These are phyloP conservation scores for Oryza brachyantha DNA, from an alignment of 176 grass and related monocot species.

Conservation along the genomic window DNA sequence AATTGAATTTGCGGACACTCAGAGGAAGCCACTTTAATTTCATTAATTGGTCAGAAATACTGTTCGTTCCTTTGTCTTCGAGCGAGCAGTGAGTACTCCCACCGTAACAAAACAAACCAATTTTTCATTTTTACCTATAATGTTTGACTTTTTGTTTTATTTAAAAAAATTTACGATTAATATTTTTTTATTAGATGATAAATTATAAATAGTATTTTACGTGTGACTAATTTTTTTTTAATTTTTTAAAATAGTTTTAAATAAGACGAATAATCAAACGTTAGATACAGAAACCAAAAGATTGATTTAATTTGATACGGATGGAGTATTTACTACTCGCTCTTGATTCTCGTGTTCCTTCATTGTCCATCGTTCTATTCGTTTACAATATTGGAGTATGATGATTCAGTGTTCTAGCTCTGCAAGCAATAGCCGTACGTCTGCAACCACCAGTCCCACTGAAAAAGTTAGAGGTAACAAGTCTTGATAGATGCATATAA, in stretches of 20 bases:
- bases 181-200: too few species aligned
- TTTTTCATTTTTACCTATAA: too few species aligned
- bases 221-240: too few species aligned
- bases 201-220: too few species aligned
- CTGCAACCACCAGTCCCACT: slow-evolving; percentile 14
- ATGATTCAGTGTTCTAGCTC: background rate
- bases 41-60: background rate
- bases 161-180: too few species aligned
- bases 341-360: background rate
- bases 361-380: background rate
- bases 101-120: too few species aligned
- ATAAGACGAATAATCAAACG: too few species aligned
- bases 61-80: background rate
- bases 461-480: background rate
- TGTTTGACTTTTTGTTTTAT: too few species aligned
- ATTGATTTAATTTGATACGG: too few species aligned
- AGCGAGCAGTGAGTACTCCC: background rate
- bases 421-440: background rate
- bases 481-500: background rate
- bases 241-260: too few species aligned
- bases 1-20: background rate
- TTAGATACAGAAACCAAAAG: too few species aligned
- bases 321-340: background rate
- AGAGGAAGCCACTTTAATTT: background rate
- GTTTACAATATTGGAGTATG: background rate